Conservation (phyloP, 2,329 filamentous ascomycete genomes). For the Epichloe baconii region DNA sequence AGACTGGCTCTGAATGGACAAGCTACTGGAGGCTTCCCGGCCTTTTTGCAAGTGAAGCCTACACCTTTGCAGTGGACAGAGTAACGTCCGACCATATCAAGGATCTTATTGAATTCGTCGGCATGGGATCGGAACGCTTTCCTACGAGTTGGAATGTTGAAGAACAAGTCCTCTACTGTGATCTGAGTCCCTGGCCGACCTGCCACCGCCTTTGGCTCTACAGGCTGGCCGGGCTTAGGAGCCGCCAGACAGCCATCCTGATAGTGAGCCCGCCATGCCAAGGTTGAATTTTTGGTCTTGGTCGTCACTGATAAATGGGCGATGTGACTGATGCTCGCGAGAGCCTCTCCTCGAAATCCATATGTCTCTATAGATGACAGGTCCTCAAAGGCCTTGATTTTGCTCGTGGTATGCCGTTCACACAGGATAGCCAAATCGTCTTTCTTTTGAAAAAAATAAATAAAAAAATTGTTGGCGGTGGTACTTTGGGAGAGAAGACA, state of each 20-base stretch:
- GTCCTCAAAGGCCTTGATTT: constrained; percentile 87
- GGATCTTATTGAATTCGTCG: constrained; percentile 95
- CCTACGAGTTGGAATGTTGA: constrained; percentile 81
- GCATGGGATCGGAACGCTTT: constrained; percentile 81
- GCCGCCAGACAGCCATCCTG: constrained; percentile 69
- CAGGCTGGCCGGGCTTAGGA: constrained; percentile 73
- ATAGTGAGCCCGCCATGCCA: constrained; percentile 86
- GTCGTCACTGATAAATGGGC: constrained; percentile 93
- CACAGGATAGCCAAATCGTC: constrained; percentile 87
- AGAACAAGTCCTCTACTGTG: constrained; percentile 92
- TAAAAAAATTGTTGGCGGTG: background rate
- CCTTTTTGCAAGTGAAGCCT: constrained; percentile 92
- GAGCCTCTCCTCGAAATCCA: constrained; percentile 90
- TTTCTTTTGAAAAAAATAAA: constrained; percentile 38
- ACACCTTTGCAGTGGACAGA: constrained; percentile 86
- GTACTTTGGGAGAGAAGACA: background rate
- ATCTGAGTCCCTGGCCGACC: constrained; percentile 88
- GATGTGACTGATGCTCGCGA: constrained; percentile 97
- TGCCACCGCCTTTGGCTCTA: constrained; percentile 77
- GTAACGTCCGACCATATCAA: constrained; percentile 88
- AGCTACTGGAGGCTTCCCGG: constrained; percentile 75
- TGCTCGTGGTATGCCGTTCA: constrained; percentile 93
- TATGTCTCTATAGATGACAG: constrained; percentile 83
- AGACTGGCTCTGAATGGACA: constrained; percentile 65
- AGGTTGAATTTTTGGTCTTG: constrained; percentile 74